Evolutionary conservation across 768 basidiomycete genomes (phyloP).

Genomic region (Crepidotus variabilis): DNA sequence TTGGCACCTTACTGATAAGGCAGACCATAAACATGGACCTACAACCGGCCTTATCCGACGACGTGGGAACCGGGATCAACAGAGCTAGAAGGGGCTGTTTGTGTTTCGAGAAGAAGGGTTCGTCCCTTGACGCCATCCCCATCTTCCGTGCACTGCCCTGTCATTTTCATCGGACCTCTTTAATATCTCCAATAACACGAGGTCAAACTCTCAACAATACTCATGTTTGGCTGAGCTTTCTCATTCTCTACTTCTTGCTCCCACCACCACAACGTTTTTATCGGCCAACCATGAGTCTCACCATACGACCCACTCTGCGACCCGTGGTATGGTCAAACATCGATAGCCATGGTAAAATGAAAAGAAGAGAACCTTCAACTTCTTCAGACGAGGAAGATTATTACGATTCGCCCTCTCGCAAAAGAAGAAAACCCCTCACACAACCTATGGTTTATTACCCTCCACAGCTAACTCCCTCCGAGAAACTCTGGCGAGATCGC

Average conservation of each 20-base stretch:
- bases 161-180: slow-evolving; percentile 3
- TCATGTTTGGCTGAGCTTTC: slow-evolving; percentile 4
- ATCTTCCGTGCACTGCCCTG: slow-evolving; percentile 2
- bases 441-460: slow-evolving; percentile 18
- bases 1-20: slow-evolving; percentile 4
- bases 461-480: slow-evolving; percentile 19
- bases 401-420: slow-evolving; percentile 1
- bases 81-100: slow-evolving; percentile 10
- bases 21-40: slow-evolving; percentile 23
- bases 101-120: slow-evolving; percentile 11
- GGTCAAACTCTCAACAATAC: slow-evolving; percentile 3
- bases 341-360: slow-evolving; percentile 15
- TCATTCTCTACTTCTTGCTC: slow-evolving; percentile 2
- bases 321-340: slow-evolving; percentile 24
- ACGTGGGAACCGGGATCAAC: slow-evolving; percentile 16
- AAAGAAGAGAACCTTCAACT: slow-evolving; percentile 13
- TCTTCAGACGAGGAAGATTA: slow-evolving; percentile 10
- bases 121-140: slow-evolving; percentile 11
- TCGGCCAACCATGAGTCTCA: slow-evolving; percentile 10
- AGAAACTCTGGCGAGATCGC: slow-evolving; percentile 25
- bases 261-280: slow-evolving; percentile 2
- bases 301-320: slow-evolving; percentile 16
- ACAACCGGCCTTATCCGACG: slow-evolving; percentile 17
- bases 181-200: neutral
- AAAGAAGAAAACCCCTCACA: slow-evolving; percentile 5